Evolutionary conservation across 495 filamentous ascomycete genomes (phyloP), one percentile per base, ranked within the genome.

Genomic region (Tirmania nivea): DNA sequence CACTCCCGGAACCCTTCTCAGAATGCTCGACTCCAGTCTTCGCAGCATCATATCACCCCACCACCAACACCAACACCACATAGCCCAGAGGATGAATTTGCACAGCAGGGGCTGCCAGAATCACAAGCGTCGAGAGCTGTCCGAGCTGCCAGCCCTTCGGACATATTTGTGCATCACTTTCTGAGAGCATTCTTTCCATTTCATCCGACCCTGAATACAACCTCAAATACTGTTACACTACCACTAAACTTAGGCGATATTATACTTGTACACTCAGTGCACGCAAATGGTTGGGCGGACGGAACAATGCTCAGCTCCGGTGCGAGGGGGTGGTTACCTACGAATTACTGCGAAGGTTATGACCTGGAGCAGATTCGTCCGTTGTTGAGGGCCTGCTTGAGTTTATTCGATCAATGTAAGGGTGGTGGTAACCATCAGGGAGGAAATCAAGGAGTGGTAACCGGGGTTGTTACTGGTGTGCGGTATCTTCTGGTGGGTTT

Each of bases 241-340:
- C 84, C 86, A 7, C 73, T 99, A 34, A 84, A 86, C 59, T 77
- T 82, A 59, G 92, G 90, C 52, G 92, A 96, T 59, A 76, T 99
- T 20, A 84, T 99, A 51, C 68, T 99, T 54, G 80, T 99, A 35
- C 92, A 99, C 67, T 94, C 90, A 12, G 83, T 99, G 59, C 92
- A 99, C 69, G 86, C 85, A 50, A 99, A 94, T 70, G 92, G 92
- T 60, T 99, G 92, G 92, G 92, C 90, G 42, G 92, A 99, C 67
- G 92, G 92, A 42, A 99, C 92, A n/a, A 71, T 94, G 48, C 68
- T 99, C 52, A 75, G 83, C 52, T 83, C 85, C 11, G 90, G 89
- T 16, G 81, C 81, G 54, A 77, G 92, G 60, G 92, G 92, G 54
- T 99, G 92, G 92, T 70, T 99, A 54, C 92, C 92, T 34, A 96